Evolutionary conservation across 177 flowering plant genomes (phyloP), one percentile per base, ranked within the genome.

Genomic region (Vitis hybrid): DNA sequence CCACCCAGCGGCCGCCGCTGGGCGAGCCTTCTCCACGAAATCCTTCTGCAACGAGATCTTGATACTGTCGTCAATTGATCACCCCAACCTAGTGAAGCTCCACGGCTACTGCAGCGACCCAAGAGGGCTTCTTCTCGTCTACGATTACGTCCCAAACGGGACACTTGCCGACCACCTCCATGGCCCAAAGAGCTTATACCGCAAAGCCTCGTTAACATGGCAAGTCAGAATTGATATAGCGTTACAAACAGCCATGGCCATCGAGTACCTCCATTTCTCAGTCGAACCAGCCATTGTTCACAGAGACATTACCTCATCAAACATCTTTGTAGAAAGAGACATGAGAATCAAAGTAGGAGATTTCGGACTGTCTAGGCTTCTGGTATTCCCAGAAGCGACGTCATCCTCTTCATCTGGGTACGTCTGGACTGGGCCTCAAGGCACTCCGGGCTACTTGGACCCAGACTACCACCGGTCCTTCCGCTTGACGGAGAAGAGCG

Each of bases 351-450:
- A 85, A 59, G 82, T 94, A 0, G 98, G 98, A 0, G 98, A 94
- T 69, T 94, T 94, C 70, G 98, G 98, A 71, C 79, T 94, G 3
- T 92, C 97, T 0, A 75, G 98, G 78, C 83, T 94, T 2, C 59
- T 91, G 20, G 74, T 78, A 3, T 79, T 82, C 55, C 54, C 85
- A 0, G 89, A 83, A 9, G 5, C 39, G 6, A 59, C 81, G 2
- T 70, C 80, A 13, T 63, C 77, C 15, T 61, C 77, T 16, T 39
- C 77, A 7, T 66, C 78, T 3, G 85, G 81, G 60, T 87, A 50
- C 45, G 89, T 92, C 5, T 92, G 93, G 81, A 94, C 98, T 2
- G 97, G 98, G 10, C 98, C 98, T 22, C 98, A 94, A 66, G 97
- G 98, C 15, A 94, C 97, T 9, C 98, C 98, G 26, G 98, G 98